Base-by-base conservation (phyloP, 257 asterid genomes). In the Fraxinus americana region DNA sequence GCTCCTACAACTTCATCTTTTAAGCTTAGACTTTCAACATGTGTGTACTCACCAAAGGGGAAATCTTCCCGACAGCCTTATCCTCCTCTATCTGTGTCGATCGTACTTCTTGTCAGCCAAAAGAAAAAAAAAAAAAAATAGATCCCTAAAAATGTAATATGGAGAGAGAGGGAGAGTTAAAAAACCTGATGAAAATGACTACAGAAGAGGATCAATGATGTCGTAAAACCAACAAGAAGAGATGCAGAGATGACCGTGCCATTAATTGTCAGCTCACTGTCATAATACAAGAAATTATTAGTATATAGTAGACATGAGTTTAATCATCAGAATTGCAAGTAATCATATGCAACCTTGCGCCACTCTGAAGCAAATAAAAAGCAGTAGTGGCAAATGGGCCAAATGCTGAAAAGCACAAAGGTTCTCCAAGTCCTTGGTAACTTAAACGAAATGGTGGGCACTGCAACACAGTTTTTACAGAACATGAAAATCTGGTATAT, bases 121-220 rank as follows among this genome's bases (percentile, higher is more conserved):
- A 5, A 25, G 7, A 16, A 36, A 16, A 4, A 43, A 4, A 7
- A 8, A 25, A 7, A n/a, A 29, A 10, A 12, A 52, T 30, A 38
- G 43, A 68, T 54, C 65, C 65, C 10, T 14, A 52, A 59, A 10
- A 59, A 29, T 4, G 23, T 39, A 66, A 17, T 16, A 35, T 27
- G 41, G 12, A 66, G 48, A 67, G 73, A 38, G 54, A 71, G 80
- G 38, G 82, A 72, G 70, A 21, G 38, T 63, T 35, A n/a, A 23
- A 27, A 27, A 48, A 95, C 99, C 98, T 93, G 98, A 80, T 95
- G 99, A 79, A 93, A 95, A 85, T 95, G 99, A 57, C 99, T 95
- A 36, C 98, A 93, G 79, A 95, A 93, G 75, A 95, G 96, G 88
- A 95, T 93, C 76, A 95, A 85, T 41, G 97, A 76, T 70, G 99